Percentiles rank a stretch among this genome's conserved stretches.
These are phyloP conservation scores for Panaeolus cyanescens DNA, from an alignment of 768 basidiomycete genomes.

Conservation along the genomic window DNA sequence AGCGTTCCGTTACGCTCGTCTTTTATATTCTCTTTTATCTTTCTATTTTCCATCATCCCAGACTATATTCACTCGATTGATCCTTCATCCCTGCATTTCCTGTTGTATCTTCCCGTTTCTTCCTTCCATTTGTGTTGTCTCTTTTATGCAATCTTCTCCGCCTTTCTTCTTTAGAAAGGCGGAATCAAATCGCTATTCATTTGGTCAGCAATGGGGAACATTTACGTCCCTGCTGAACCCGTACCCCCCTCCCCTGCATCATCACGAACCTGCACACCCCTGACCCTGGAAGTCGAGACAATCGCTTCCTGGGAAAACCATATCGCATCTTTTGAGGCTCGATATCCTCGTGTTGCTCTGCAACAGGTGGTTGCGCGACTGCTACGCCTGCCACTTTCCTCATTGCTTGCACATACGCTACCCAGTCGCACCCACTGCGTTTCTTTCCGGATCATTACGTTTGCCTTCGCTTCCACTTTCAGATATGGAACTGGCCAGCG, in stretches of 20 bases:
- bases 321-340: neutral
- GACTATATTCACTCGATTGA: too few species aligned
- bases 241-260: too few species aligned
- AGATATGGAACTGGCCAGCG: too few species aligned
- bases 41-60: neutral
- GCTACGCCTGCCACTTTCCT: neutral
- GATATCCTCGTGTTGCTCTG: slow-evolving; percentile 1
- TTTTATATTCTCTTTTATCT: neutral
- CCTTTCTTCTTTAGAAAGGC: slow-evolving; percentile 3
- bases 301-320: slow-evolving; percentile 2
- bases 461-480: neutral
- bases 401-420: neutral
- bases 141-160: neutral
- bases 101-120: neutral
- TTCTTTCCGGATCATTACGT: neutral
- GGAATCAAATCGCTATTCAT: too few species aligned
- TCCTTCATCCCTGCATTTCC: neutral
- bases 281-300: neutral
- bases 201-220: too few species aligned
- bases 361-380: neutral
- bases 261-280: too few species aligned
- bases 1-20: neutral
- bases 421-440: neutral
- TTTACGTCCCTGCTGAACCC: too few species aligned
- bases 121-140: neutral